These are phyloP conservation scores for Ormosia emarginata DNA, from an alignment of 306 rosid genomes.

Conservation along the genomic window DNA sequence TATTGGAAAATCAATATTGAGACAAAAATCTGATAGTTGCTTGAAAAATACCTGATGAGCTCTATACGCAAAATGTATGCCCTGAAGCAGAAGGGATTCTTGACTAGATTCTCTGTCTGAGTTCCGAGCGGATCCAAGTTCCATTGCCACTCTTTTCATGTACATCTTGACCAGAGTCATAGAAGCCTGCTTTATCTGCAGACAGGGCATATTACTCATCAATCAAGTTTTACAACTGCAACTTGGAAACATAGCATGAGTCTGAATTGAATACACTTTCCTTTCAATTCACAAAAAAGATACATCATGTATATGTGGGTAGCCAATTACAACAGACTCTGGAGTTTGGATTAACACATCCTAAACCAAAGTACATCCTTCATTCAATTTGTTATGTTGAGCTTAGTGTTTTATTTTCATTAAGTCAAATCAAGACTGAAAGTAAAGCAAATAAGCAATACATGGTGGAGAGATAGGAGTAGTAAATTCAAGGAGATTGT, in stretches of 20 bases:
- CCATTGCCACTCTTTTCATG: conserved; percentile 81
- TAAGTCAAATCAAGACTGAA: neutral
- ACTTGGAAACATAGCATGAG: neutral
- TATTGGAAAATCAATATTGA: neutral
- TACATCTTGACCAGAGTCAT: conserved; percentile 78
- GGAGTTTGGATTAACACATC: neutral
- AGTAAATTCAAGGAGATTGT: neutral
- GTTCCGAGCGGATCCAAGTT: conserved; percentile 59
- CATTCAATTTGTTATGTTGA: neutral
- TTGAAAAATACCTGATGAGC: conserved; percentile 71
- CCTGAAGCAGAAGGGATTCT: conserved; percentile 90
- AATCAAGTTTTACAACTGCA: conserved; percentile 13
- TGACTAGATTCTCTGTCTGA: conserved; percentile 72
- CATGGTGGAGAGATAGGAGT: neutral
- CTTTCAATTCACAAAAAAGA: neutral
- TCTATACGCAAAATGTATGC: conserved; percentile 78
- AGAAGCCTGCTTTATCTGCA: conserved; percentile 80
- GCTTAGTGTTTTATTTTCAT: neutral
- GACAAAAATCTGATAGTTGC: neutral
- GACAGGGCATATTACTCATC: neutral
- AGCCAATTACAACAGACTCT: neutral
- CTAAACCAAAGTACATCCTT: neutral
- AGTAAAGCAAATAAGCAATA: neutral
- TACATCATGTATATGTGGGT: too few species aligned
- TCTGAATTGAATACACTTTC: neutral